These are phyloP conservation scores for Rhizopus stolonifer DNA, from an alignment of 371 early-diverging fungal genomes.

Conservation along the genomic window DNA sequence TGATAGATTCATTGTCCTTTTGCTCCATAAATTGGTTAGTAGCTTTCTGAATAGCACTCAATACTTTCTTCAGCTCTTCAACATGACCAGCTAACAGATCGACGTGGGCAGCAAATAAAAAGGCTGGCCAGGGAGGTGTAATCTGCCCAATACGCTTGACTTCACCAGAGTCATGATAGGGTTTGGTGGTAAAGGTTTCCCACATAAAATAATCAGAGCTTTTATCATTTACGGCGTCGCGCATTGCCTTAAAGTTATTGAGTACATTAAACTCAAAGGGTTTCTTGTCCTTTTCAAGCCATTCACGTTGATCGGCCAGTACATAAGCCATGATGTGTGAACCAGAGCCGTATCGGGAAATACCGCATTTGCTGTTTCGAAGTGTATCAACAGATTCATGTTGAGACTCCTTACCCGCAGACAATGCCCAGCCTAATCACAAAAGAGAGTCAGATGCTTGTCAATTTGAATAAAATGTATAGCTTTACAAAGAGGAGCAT, in stretches of 20 bases:
- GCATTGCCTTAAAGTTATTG: constrained; percentile 72
- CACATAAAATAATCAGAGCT: constrained; percentile 80
- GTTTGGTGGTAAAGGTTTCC: constrained; percentile 86
- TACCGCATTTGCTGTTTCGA: constrained; percentile 62
- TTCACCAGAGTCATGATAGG: constrained; percentile 71
- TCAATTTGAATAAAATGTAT: not conserved
- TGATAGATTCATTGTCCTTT: constrained; percentile 48
- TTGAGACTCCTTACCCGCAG: constrained; percentile 52
- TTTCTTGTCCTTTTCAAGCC: constrained; percentile 42
- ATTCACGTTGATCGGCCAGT: constrained; percentile 69
- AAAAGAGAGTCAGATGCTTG: not conserved
- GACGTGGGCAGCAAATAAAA: constrained; percentile 71
- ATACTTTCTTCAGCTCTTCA: constrained; percentile 33
- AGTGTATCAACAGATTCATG: constrained; percentile 60
- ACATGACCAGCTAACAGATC: constrained; percentile 36
- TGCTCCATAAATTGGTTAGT: constrained; percentile 50
- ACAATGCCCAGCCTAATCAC: constrained; percentile 67
- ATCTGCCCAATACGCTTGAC: constrained; percentile 74
- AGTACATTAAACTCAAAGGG: constrained; percentile 64
- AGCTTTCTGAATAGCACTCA: constrained; percentile 49
- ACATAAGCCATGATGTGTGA: constrained; percentile 86
- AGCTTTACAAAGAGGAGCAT: constrained; percentile 69
- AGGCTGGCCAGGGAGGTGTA: constrained; percentile 89
- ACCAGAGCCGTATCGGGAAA: constrained; percentile 80
- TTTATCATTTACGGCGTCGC: constrained; percentile 66